Base-by-base conservation (phyloP, 495 filamentous ascomycete species). In the Apiosordaria backusii region DNA sequence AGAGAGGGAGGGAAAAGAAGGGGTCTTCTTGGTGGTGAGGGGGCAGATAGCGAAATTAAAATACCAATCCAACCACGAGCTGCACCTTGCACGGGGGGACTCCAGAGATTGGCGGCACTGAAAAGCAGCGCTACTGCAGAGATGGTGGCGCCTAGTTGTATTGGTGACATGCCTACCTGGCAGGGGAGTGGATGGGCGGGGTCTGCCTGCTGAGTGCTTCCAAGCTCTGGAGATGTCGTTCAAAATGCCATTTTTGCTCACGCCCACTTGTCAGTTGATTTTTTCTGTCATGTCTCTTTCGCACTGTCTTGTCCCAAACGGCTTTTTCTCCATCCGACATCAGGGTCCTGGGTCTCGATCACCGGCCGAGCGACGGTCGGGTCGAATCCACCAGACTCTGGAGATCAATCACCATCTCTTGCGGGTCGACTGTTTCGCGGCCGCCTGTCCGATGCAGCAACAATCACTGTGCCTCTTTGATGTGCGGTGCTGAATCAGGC, bases 1-100 rank as follows among this genome's bases (percentile, higher is more conserved):
- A 60, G 35, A 27, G 50, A 29, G 57, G 50, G 53, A 60, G 55
- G 63, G 21, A 59, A 63, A 65, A 65, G 29, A 24, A 54, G 54
- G 60, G 55, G 54, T 60, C 61, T 57, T 54, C 60, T 69, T 66
- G 67, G 67, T 66, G 64, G 64, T 69, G 67, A 69, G 63, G 67
- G 67, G 67, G 61, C 25, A 52, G 40, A 9, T 57, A 64, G 19
- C 54, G 60, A 66, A 69, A 69, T 63, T 69, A 69, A 69, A 69
- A 57, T 68, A 68, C 64, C 50, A 64, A 61, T 64, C 50, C 26
- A 61, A 45, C 29, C 63, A 53, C 54, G 52, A 57, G 61, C 63
- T 19, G 63, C 58, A 26, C 35, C 26, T 27, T 27, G 59, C 59
- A 61, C 59, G 59, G 54, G 61, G 64, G 67, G 63, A 64, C 64